phyloP scores from a whole-genome alignment of 495 filamentous ascomycete species.

The Aspergillus steynii region DNA sequence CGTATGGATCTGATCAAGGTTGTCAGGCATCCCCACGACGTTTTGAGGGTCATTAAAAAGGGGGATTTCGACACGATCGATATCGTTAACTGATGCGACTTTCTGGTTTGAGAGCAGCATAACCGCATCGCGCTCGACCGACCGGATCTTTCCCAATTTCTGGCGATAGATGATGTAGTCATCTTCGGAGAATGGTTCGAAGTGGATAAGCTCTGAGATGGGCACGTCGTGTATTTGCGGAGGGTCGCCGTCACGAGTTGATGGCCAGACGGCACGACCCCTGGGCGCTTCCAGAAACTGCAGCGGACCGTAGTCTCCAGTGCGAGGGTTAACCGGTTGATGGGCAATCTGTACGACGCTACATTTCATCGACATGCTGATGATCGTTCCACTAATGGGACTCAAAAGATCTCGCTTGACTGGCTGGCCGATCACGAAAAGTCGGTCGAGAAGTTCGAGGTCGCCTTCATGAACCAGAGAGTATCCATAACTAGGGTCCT shows the following conservation, averaged over 20 bases:
- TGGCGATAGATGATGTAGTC: conserved; percentile 27
- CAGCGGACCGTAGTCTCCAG: conserved; percentile 24
- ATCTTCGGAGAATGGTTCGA: conserved; percentile 21
- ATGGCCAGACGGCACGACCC: background rate
- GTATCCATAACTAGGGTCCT: conserved; percentile 19
- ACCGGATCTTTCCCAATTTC: conserved; percentile 23
- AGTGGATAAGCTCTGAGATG: conserved; percentile 14
- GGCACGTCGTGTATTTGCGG: conserved; percentile 16
- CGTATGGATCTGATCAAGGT: background rate
- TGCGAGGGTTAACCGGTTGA: conserved; percentile 16
- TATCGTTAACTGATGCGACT: conserved; percentile 15
- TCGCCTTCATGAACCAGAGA: conserved; percentile 45
- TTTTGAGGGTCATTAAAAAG: conserved; percentile 9
- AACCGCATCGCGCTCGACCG: conserved; percentile 22
- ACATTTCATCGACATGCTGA: conserved; percentile 34
- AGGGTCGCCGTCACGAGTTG: conserved; percentile 3
- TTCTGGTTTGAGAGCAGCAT: conserved; percentile 20
- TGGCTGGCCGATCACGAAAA: conserved; percentile 39
- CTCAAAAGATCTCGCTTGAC: conserved; percentile 45
- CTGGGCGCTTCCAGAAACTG: conserved; percentile 21
- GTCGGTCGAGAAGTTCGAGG: conserved; percentile 42
- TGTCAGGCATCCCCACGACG: conserved; percentile 14
- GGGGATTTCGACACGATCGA: conserved; percentile 15
- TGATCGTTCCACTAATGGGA: conserved; percentile 41
- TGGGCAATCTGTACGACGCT: conserved; percentile 35